Percentiles rank a stretch among this genome's conserved stretches.
Evolutionary conservation across 495 filamentous ascomycete species (phyloP).

Genomic region (Cudoniella acicularis): DNA sequence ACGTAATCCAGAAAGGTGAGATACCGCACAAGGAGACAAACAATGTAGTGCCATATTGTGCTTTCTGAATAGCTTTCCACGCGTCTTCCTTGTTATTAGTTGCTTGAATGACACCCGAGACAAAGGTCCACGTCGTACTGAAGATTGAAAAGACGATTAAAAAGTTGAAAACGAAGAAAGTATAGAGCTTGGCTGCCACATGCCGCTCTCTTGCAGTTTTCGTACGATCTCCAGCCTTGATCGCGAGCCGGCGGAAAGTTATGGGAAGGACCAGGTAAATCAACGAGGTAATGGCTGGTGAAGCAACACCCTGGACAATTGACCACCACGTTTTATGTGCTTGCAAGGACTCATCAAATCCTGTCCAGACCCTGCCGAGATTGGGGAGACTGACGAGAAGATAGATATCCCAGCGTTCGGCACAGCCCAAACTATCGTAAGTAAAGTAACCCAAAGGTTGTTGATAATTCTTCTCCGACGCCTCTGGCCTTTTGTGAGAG

Average conservation of each 20-base stretch:
- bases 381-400: constrained; percentile 84
- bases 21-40: constrained; percentile 69
- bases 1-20: constrained; percentile 91
- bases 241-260: constrained; percentile 79
- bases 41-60: constrained; percentile 55
- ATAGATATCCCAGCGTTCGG: constrained; percentile 94
- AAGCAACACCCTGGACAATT: constrained; percentile 86
- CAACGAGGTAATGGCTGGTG: constrained; percentile 86
- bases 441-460: constrained; percentile 72
- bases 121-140: constrained; percentile 68
- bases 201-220: constrained; percentile 94
- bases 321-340: constrained; percentile 67
- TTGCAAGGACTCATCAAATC: constrained; percentile 62
- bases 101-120: constrained; percentile 56
- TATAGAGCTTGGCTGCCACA: constrained; percentile 84
- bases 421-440: constrained; percentile 88
- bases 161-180: constrained; percentile 98
- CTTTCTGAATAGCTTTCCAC: constrained; percentile 64
- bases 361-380: constrained; percentile 74
- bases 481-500: constrained; percentile 59
- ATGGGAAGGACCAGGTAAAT: constrained; percentile 87
- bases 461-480: constrained; percentile 71
- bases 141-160: constrained; percentile 91
- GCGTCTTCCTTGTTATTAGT: constrained; percentile 49
- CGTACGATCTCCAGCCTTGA: constrained; percentile 76